A percentile compares a stretch with the other conserved stretches of the same genome.
Evolutionary conservation across 495 filamentous ascomycete genomes (phyloP).

Genomic region (Umbilicaria muhlenbergii): DNA sequence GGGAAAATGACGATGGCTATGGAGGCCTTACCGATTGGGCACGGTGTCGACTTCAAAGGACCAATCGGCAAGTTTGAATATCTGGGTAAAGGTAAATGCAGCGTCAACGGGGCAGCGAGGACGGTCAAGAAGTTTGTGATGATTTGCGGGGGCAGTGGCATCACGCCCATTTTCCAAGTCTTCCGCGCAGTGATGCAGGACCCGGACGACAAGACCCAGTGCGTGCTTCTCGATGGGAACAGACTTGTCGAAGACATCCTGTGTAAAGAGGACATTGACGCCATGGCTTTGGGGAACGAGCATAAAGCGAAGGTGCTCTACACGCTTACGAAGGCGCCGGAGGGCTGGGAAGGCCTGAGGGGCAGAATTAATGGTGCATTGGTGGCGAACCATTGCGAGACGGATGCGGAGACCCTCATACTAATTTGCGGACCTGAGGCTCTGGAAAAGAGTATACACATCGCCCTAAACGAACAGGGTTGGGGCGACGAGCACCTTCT

Average conservation of each 20-base stretch:
- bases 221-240: slow-evolving; percentile 71
- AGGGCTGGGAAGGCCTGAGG: slow-evolving; percentile 50
- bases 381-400: slow-evolving; percentile 40
- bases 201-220: slow-evolving; percentile 37
- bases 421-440: slow-evolving; percentile 72
- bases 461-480: slow-evolving; percentile 47
- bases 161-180: slow-evolving; percentile 88
- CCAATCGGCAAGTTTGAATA: slow-evolving; percentile 85
- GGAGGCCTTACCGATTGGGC: slow-evolving; percentile 52
- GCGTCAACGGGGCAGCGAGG: slow-evolving; percentile 41
- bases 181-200: slow-evolving; percentile 60
- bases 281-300: slow-evolving; percentile 31
- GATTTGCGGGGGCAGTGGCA: slow-evolving; percentile 80
- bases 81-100: slow-evolving; percentile 46
- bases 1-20: slow-evolving; percentile 80
- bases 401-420: slow-evolving; percentile 43
- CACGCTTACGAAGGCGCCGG: slow-evolving; percentile 48
- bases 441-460: slow-evolving; percentile 55
- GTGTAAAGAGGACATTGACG: slow-evolving; percentile 60
- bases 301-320: slow-evolving; percentile 53
- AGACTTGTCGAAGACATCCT: slow-evolving; percentile 70
- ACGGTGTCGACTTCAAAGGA: slow-evolving; percentile 74
- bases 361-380: slow-evolving; percentile 54
- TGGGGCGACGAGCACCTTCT: slow-evolving; percentile 70
- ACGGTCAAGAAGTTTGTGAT: slow-evolving; percentile 59